Conservation (phyloP, 306 rosid species). For the Vigna unguiculata region DNA sequence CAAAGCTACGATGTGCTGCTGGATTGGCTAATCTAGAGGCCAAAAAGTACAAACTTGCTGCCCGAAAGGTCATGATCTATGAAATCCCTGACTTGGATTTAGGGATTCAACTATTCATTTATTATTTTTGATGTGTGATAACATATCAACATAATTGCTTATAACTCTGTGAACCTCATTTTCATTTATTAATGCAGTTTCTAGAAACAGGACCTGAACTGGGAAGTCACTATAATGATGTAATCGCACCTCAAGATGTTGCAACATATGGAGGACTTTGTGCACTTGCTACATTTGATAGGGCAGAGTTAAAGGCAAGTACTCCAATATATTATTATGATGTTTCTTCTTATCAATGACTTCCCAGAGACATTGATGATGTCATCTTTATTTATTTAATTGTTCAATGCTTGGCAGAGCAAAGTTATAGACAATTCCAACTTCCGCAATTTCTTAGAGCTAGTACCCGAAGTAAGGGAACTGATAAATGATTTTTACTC, state of each 20-base stretch:
- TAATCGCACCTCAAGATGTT: slow-evolving; percentile 96
- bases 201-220: slow-evolving; percentile 85
- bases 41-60: slow-evolving; percentile 97
- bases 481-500: slow-evolving; percentile 93
- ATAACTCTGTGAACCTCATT: slow-evolving; percentile 36
- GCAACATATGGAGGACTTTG: slow-evolving; percentile 99
- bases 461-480: slow-evolving; percentile 97
- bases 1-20: slow-evolving; percentile 90
- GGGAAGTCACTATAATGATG: slow-evolving; percentile 83
- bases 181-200: slow-evolving; percentile 64
- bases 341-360: slow-evolving; percentile 21
- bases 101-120: slow-evolving; percentile 27
- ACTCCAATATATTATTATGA: slow-evolving; percentile 32
- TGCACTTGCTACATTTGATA: slow-evolving; percentile 97
- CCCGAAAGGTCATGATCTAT: slow-evolving; percentile 78
- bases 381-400: slow-evolving; percentile 36
- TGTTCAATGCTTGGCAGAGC: slow-evolving; percentile 63
- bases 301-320: slow-evolving; percentile 89
- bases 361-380: slow-evolving; percentile 15
- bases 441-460: slow-evolving; percentile 93
- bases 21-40: slow-evolving; percentile 96
- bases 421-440: slow-evolving; percentile 90
- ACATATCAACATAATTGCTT: slow-evolving; percentile 5
- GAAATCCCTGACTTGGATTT: slow-evolving; percentile 19
- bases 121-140: slow-evolving; percentile 34